These are phyloP conservation scores for Diutina mesorugosa DNA, from an alignment of 1,139 yeast genomes.

Conservation along the genomic window DNA sequence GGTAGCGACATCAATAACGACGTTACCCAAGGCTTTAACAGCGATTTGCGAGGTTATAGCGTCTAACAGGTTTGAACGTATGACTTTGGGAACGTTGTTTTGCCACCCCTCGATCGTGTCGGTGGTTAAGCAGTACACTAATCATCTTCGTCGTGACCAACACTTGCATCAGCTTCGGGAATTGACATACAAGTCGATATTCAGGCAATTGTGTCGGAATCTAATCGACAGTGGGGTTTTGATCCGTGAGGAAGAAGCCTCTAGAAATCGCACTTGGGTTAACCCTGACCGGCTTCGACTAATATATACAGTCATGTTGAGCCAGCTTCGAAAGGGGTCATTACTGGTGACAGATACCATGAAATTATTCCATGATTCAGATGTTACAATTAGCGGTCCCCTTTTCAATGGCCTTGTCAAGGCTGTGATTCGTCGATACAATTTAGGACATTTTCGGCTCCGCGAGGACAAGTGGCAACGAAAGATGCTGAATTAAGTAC, in stretches of 20 bases:
- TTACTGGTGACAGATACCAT: not conserved
- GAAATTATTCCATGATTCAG: not conserved
- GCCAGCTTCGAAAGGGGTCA: not conserved
- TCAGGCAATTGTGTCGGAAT: not conserved
- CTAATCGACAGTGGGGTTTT: not conserved
- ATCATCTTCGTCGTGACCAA: not conserved
- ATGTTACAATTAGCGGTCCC: not conserved
- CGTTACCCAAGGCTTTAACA: not conserved
- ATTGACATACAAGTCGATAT: not conserved
- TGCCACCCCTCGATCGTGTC: not conserved
- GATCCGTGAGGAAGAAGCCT: not conserved
- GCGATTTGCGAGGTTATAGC: not conserved
- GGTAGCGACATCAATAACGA: not conserved
- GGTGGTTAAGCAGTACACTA: not conserved
- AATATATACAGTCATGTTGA: not conserved
- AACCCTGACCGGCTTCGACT: not conserved
- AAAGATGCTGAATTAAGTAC: too few species aligned
- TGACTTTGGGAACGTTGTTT: not conserved
- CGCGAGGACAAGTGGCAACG: not conserved
- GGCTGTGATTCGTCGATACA: not conserved
- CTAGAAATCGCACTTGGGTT: not conserved
- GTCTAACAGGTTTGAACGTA: not conserved
- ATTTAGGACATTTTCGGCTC: not conserved
- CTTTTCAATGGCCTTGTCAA: not conserved
- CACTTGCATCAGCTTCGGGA: not conserved